Evolutionary conservation across 768 basidiomycete species (phyloP).

Genomic region (Pulveroboletus sp.): DNA sequence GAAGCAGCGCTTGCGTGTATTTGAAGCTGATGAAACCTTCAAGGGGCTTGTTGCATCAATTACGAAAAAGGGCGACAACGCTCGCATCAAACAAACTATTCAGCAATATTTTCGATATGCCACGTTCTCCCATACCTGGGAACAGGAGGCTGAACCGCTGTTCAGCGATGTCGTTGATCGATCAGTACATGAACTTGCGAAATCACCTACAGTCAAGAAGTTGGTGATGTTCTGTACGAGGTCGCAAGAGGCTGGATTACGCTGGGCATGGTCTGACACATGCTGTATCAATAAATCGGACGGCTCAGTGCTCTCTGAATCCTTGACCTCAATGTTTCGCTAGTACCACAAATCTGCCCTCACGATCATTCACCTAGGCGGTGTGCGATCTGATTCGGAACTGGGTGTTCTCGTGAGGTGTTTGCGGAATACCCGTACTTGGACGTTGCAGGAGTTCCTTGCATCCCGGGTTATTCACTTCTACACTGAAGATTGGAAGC

Average conservation of each 20-base stretch:
- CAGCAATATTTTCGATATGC: not conserved
- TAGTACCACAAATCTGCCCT: not conserved
- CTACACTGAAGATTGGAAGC: not conserved
- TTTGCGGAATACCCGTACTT: not conserved
- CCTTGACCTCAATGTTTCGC: not conserved
- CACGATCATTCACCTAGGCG: not conserved
- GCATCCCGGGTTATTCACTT: not conserved
- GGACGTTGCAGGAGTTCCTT: not conserved
- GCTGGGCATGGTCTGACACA: constrained; percentile 11
- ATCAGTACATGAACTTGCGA: not conserved
- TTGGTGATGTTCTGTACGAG: constrained; percentile 1
- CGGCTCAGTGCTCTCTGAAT: not conserved
- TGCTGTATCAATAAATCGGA: constrained; percentile 14
- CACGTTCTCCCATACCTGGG: constrained; percentile 10
- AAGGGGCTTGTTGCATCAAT: not conserved
- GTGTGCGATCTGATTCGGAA: not conserved
- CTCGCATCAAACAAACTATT: not conserved
- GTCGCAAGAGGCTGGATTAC: not conserved
- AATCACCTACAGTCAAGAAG: not conserved
- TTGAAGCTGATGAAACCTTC: not conserved
- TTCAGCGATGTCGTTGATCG: not conserved
- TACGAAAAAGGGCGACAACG: not conserved
- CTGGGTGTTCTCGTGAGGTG: not conserved
- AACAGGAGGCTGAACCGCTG: not conserved
- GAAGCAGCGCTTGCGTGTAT: not conserved